Percentiles rank a stretch among this genome's conserved stretches.
Evolutionary conservation across 495 filamentous ascomycete genomes (phyloP).

Genomic region (Sordaria brevicollis): DNA sequence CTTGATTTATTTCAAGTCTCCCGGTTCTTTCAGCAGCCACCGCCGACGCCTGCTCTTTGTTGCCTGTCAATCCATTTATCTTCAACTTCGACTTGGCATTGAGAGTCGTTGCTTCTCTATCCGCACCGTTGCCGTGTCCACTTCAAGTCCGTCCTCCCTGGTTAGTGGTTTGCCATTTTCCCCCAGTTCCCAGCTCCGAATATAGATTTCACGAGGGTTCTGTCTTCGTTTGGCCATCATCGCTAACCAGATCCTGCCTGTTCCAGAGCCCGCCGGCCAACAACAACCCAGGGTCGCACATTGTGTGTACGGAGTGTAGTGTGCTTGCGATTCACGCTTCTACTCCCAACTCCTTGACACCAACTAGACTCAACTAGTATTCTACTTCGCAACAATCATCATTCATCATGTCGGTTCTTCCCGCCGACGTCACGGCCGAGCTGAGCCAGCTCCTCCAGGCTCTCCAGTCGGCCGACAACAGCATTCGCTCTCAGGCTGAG

Average conservation of each 20-base stretch:
- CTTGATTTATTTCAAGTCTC: not conserved
- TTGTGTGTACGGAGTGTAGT: not conserved
- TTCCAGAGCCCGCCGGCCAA: not conserved
- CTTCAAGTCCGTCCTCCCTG: not conserved
- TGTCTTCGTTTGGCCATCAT: not conserved
- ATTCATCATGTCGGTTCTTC: slow-evolving; percentile 67
- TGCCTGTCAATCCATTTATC: not conserved
- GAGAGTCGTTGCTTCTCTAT: not conserved
- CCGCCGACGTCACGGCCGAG: slow-evolving; percentile 68
- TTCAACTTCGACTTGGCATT: not conserved
- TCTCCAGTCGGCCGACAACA: slow-evolving; percentile 85
- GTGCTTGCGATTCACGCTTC: not conserved
- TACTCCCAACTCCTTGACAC: not conserved
- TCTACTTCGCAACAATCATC: not conserved
- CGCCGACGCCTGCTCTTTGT: not conserved
- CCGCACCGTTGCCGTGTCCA: not conserved
- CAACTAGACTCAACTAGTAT: not conserved
- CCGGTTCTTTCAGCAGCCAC: not conserved
- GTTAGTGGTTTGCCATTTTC: not conserved
- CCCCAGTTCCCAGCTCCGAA: not conserved
- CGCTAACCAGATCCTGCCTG: not conserved
- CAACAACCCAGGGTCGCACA: not conserved
- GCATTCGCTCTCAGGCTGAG: slow-evolving; percentile 72
- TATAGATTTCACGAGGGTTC: not conserved
- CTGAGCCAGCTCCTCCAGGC: slow-evolving; percentile 77